Evolutionary conservation across 2,329 filamentous ascomycete genomes (phyloP), one percentile per base, ranked within the genome.

Genomic region (Beauveria sp.): DNA sequence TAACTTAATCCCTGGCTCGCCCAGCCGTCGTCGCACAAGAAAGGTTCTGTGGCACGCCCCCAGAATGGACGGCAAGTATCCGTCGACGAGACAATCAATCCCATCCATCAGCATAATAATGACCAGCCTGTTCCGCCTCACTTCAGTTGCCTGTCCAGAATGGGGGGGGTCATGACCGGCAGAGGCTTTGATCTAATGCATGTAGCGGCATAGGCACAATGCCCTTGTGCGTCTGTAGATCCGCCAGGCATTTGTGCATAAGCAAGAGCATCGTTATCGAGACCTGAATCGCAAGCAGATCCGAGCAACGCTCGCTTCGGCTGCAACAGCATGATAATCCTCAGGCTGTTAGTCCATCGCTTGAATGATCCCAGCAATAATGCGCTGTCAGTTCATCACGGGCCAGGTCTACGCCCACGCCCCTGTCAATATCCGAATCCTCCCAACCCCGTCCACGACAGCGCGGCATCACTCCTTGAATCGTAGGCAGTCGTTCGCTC

Each of bases 171-270:
- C 28, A 48, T n/a, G 50, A 43, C 40, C 20, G n/a, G 45, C 51
- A 55, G 43, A 48, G 22, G 49, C 49, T 54, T 43, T 34, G 28
- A 53, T 48, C 38, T 28, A 48, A 49, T 28, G 48, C 57, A 60
- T 51, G 57, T 45, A 52, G 48, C 38, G 31, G 57, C 49, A 40
- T 60, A 50, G 38, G 49, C 57, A 60, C n/a, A 60, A 46, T 52
- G 26, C 12, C 38, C 49, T 52, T 52, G 57, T 52, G 49, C 56
- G n/a, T 51, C 56, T 51, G 56, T 59, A 52, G 57, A 52, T 60
- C 57, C 57, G 50, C 57, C 57, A 53, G 26, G 24, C 24, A 60
- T 46, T 53, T 60, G 57, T 60, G 57, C 57, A 60, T 60, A 59
- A 31, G 49, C 40, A 49, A 45, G n/a, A 53, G 49, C 46, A 46